Conservation (phyloP, 352 stramenopile genomes). For the Globisporangium alternatum region DNA sequence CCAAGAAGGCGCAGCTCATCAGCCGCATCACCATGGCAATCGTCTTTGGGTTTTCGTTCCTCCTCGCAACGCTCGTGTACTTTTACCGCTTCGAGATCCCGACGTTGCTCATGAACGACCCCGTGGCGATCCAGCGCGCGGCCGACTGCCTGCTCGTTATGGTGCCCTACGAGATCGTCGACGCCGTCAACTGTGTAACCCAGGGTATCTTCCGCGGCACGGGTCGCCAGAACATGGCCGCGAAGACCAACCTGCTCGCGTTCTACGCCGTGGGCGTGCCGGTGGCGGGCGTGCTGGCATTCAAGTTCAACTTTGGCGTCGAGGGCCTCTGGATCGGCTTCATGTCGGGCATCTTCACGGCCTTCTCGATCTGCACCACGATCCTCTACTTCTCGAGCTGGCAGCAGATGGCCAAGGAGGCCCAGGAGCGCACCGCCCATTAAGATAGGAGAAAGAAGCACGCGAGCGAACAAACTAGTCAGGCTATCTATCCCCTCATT, state of each 20-base stretch:
- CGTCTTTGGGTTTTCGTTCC: constrained; percentile 24
- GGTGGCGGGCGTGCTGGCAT: constrained; percentile 50
- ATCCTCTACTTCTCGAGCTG: constrained; percentile 25
- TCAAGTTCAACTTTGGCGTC: constrained; percentile 38
- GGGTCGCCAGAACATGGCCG: constrained; percentile 62
- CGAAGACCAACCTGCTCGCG: constrained; percentile 60
- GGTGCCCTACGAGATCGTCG: constrained; percentile 61
- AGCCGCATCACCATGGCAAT: constrained; percentile 36
- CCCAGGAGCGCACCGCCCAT: constrained; percentile 21
- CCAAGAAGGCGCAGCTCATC: constrained; percentile 47
- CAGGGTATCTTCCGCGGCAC: constrained; percentile 74
- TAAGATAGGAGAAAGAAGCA: background rate
- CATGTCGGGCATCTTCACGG: constrained; percentile 38
- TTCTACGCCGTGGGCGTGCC: constrained; percentile 80
- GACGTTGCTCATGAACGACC: constrained; percentile 38
- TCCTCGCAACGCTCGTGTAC: constrained; percentile 38
- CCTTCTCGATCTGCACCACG: constrained; percentile 12
- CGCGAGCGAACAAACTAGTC: too few relatives aligned
- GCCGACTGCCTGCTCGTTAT: constrained; percentile 52
- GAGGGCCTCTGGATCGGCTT: constrained; percentile 83
- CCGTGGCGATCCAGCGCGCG: constrained; percentile 32
- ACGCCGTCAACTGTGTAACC: constrained; percentile 61
- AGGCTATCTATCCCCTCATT: too few relatives aligned
- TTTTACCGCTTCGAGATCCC: constrained; percentile 40
- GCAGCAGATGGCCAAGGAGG: constrained; percentile 22